phyloP scores from a whole-genome alignment of 495 filamentous ascomycete genomes.

The Penicillium taxi region DNA sequence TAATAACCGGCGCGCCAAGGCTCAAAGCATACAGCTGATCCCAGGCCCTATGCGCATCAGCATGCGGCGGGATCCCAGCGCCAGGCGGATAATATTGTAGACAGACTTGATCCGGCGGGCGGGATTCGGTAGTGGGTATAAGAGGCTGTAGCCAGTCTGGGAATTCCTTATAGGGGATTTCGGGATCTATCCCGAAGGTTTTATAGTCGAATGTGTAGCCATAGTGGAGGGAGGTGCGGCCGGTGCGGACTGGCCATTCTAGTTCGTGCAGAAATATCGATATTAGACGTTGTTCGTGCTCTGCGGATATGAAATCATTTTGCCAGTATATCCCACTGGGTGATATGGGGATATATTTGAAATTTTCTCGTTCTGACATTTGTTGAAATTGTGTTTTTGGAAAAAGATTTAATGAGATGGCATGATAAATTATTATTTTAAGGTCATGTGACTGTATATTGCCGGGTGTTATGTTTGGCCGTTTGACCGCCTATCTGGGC shows the following conservation, averaged over 20 bases:
- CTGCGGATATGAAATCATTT: conserved; percentile 25
- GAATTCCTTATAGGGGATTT: conserved; percentile 34
- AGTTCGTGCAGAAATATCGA: conserved; percentile 26
- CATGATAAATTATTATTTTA: too few relatives aligned
- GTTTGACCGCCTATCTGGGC: too few relatives aligned
- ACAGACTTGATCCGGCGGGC: conserved; percentile 36
- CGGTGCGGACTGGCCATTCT: conserved; percentile 29
- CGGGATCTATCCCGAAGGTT: conserved; percentile 33
- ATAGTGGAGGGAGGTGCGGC: conserved; percentile 34
- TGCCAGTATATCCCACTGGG: conserved; percentile 28
- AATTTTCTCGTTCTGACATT: conserved; percentile 9
- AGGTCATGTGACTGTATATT: too few relatives aligned
- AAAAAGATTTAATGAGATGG: not conserved
- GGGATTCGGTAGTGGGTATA: conserved; percentile 27
- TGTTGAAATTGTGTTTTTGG: too few relatives aligned
- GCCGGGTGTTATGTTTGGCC: too few relatives aligned
- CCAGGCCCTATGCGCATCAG: conserved; percentile 31
- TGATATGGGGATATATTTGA: conserved; percentile 23
- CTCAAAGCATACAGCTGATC: conserved; percentile 37
- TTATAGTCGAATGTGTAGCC: conserved; percentile 40
- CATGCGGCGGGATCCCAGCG: conserved; percentile 35
- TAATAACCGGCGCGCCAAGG: conserved; percentile 29
- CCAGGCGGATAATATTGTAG: conserved; percentile 38
- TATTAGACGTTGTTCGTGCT: conserved; percentile 29
- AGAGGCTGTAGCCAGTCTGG: conserved; percentile 32